A percentile compares a stretch with the other conserved stretches of the same genome.
Conservation (phyloP, 1,139 yeast species). For the Nakaseomyces sp. region DNA sequence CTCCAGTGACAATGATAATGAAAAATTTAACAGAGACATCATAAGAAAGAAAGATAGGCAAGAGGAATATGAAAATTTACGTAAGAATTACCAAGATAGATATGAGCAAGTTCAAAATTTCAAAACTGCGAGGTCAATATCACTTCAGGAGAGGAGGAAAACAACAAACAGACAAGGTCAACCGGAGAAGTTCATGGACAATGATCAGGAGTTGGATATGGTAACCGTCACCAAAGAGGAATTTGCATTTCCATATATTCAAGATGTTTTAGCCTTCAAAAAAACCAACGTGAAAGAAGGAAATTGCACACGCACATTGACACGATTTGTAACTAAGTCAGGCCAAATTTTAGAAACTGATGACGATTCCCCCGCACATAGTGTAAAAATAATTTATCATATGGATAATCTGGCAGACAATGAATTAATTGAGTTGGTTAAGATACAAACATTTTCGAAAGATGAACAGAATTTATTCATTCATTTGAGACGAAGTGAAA, state of each 20-base stretch:
- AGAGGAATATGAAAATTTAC: constrained; percentile 5
- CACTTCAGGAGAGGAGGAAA: not conserved
- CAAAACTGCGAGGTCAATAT: not conserved
- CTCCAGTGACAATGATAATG: not conserved
- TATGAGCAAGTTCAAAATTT: not conserved
- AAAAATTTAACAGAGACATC: constrained; percentile 10
- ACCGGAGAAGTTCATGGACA: not conserved
- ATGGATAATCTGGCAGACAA: not conserved
- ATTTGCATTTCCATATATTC: not conserved
- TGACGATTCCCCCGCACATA: not conserved
- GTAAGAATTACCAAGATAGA: not conserved
- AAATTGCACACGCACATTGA: not conserved
- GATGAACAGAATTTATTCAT: not conserved
- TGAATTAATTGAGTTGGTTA: not conserved
- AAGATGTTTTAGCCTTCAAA: not conserved
- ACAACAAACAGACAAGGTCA: not conserved
- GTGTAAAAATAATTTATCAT: not conserved
- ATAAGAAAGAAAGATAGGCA: constrained; percentile 10
- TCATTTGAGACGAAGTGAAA: constrained; percentile 1
- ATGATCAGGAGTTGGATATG: not conserved
- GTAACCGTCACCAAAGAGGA: not conserved
- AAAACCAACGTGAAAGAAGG: not conserved
- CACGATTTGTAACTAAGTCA: not conserved
- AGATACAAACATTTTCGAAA: not conserved
- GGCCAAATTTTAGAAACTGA: not conserved